Evolutionary conservation across 768 basidiomycete species (phyloP).

Genomic region (Phylloporus sp.): DNA sequence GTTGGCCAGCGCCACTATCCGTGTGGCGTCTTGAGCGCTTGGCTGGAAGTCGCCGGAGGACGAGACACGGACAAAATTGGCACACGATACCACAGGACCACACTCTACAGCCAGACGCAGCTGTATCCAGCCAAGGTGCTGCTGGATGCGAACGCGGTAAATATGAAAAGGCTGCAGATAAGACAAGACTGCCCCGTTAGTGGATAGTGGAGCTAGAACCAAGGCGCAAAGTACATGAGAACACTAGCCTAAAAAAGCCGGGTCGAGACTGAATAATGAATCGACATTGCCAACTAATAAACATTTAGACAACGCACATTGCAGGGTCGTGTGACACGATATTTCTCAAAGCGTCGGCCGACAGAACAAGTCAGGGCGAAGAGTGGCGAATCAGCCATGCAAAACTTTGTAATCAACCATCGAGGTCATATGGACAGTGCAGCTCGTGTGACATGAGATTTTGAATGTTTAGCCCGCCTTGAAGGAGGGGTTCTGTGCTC

Average conservation of each 20-base stretch:
- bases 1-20: no score
- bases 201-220: no score
- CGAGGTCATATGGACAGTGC: neutral
- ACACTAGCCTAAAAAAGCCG: neutral
- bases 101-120: no score
- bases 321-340: neutral
- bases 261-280: neutral
- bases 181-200: no score
- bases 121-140: no score
- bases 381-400: neutral
- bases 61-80: neutral
- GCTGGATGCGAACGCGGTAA: no score
- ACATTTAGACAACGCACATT: neutral
- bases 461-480: neutral
- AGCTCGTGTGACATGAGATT: constrained; percentile 15
- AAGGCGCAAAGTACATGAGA: no score
- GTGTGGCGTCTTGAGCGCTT: no score
- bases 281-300: neutral
- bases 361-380: neutral
- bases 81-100: no score
- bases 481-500: neutral
- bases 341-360: neutral
- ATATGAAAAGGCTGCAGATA: no score
- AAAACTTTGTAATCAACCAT: neutral
- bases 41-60: neutral